Percentiles rank a stretch among this genome's conserved stretches.
Evolutionary conservation across 2,329 filamentous ascomycete genomes (phyloP).

Genomic region (Chaetomium sp.): DNA sequence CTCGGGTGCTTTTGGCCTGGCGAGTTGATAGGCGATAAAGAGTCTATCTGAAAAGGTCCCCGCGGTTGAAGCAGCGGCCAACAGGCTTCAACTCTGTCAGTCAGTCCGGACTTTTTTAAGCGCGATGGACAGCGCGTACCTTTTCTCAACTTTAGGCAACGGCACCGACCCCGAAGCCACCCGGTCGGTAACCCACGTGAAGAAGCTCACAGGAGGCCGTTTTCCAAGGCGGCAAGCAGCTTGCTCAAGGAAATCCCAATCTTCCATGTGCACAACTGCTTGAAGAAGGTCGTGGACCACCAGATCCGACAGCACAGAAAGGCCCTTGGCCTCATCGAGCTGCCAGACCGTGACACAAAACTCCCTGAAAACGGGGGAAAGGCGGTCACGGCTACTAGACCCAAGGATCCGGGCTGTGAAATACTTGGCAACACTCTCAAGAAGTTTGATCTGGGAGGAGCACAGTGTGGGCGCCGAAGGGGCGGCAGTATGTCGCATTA

Average conservation of each 20-base stretch:
- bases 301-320: conserved; percentile 12
- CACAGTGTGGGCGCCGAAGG: background rate
- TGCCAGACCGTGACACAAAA: conserved; percentile 22
- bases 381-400: background rate
- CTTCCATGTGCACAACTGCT: conserved; percentile 10
- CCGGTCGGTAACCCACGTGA: conserved; percentile 19
- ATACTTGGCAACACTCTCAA: conserved; percentile 17
- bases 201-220: conserved; percentile 15
- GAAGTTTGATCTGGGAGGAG: background rate
- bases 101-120: background rate
- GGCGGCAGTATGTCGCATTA: conserved; percentile 11
- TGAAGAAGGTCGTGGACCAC: conserved; percentile 18
- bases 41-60: conserved; percentile 7
- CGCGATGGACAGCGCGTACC: background rate
- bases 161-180: conserved; percentile 14
- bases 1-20: background rate
- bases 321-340: conserved; percentile 16
- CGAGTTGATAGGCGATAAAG: background rate
- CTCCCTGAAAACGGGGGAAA: conserved; percentile 22
- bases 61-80: conserved; percentile 12
- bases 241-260: conserved; percentile 28
- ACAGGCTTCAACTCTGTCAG: conserved; percentile 13
- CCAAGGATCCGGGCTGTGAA: background rate
- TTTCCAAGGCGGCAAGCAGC: conserved; percentile 9
- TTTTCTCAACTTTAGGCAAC: conserved; percentile 17